Evolutionary conservation across 129 eudicot genomes (phyloP).

Genomic region (Flaveria sonorensis): DNA sequence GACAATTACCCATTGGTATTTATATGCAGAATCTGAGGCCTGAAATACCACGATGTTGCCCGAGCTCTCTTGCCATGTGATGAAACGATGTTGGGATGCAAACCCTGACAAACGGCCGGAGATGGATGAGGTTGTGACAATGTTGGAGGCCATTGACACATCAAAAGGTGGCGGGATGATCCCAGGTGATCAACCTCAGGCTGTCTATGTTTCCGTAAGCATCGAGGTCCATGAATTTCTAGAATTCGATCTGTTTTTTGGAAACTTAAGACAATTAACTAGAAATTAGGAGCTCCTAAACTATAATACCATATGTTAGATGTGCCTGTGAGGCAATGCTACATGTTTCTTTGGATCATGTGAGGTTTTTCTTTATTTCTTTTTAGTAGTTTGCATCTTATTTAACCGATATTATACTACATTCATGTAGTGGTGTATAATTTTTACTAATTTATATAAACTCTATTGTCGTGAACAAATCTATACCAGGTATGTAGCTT

Average conservation of each 20-base stretch:
- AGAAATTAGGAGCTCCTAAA: conserved; percentile 29
- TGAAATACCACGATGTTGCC: conserved; percentile 90
- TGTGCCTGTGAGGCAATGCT: conserved; percentile 22
- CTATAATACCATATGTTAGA: conserved; percentile 19
- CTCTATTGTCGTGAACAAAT: too few relatives aligned
- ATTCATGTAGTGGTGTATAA: background rate
- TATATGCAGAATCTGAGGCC: conserved; percentile 71
- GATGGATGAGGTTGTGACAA: conserved; percentile 81
- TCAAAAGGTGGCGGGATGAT: conserved; percentile 95
- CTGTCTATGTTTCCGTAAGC: conserved; percentile 74
- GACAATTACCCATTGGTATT: background rate
- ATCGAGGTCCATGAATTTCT: conserved; percentile 64
- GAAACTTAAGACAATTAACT: conserved; percentile 22
- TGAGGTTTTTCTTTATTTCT: conserved; percentile 25
- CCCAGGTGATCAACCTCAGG: conserved; percentile 72
- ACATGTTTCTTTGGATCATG: conserved; percentile 34
- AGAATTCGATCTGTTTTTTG: conserved; percentile 22
- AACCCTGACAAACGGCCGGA: conserved; percentile 88
- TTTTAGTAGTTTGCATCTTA: conserved; percentile 17
- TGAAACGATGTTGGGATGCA: conserved; percentile 93
- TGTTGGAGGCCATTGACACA: conserved; percentile 83
- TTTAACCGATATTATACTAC: conserved; percentile 1
- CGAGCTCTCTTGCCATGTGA: conserved; percentile 75
- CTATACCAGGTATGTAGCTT: too few relatives aligned
- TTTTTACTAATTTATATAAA: background rate